A percentile compares a stretch with the other conserved stretches of the same genome.
phyloP scores from a whole-genome alignment of 2,329 filamentous ascomycete genomes.

The Cryphonectria parasitica region DNA sequence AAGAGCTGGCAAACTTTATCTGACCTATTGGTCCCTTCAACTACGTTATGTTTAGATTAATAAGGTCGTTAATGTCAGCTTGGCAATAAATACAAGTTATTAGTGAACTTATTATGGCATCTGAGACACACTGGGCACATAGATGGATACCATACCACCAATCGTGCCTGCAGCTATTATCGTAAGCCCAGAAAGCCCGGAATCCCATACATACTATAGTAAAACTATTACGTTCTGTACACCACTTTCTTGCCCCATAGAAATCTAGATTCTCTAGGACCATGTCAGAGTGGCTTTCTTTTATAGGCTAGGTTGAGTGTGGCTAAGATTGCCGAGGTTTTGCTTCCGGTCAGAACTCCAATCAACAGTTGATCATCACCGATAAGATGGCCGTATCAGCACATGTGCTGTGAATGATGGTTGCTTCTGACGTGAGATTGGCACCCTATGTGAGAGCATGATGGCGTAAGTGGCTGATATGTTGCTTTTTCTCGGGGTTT shows the following conservation, averaged over 20 bases:
- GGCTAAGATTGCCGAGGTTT: background rate
- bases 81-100: too few relatives aligned
- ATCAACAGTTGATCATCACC: background rate
- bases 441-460: too few relatives aligned
- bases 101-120: too few relatives aligned
- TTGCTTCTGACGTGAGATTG: background rate
- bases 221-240: background rate
- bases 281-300: background rate
- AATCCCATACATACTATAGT: background rate
- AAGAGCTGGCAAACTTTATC: too few relatives aligned
- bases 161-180: background rate
- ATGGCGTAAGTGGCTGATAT: background rate
- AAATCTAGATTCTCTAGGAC: background rate
- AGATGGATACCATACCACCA: too few relatives aligned
- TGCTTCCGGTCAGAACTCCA: background rate
- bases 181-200: background rate
- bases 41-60: too few relatives aligned
- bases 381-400: background rate
- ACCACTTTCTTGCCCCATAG: background rate
- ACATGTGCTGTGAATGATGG: background rate
- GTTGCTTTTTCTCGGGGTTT: background rate
- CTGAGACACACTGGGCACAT: too few relatives aligned
- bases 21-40: too few relatives aligned
- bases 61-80: too few relatives aligned
- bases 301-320: background rate